Evolutionary conservation across 768 basidiomycete genomes (phyloP), one percentile per base, ranked within the genome.

Genomic region (Phaffia australis): DNA sequence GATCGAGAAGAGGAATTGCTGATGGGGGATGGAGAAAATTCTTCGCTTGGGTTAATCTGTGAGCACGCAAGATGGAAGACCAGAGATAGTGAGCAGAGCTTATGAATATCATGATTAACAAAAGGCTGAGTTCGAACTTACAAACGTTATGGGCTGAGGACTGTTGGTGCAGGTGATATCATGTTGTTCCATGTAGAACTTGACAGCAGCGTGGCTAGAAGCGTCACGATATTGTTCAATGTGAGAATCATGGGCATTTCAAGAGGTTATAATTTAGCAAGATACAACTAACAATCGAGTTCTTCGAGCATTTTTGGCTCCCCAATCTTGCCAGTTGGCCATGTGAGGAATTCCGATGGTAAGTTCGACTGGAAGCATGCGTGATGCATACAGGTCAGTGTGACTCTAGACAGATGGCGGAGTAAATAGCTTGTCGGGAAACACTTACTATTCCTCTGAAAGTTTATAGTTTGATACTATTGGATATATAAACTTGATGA

Each of bases 201-300:
- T 60, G 21, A 46, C 18, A 46, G 27, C 35, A 59, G 30, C 35
- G 35, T 59, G 27, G 21, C n/a, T 35, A 42, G 8, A 8, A 4
- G 6, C 48, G 21, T 63, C 30, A 19, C 15, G 32, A 29, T 1
- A n/a, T 16, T 14, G 27, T 57, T 9, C 27, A 15, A 3, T 25
- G 7, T 55, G 18, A 30, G 11, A 25, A 14, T 3, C 19, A 14
- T 2, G 15, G 11, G 6, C n/a, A 3, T 47, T 6, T 16, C 18
- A 3, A 56, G 23, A 8, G 29, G 21, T 21, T 9, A 23, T 7
- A 32, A 50, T 58, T 54, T 84, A 81, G 71, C 87, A 83, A 25
- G 84, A 84, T 1, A 88, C 87, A 11, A 86, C 86, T 72, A 87
- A 83, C 79, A 89, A 89, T 2, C 87, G 85, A 0, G 87, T 89